Base-by-base conservation (phyloP, 805 yeast species). In the Barnettozyma salicaria region DNA sequence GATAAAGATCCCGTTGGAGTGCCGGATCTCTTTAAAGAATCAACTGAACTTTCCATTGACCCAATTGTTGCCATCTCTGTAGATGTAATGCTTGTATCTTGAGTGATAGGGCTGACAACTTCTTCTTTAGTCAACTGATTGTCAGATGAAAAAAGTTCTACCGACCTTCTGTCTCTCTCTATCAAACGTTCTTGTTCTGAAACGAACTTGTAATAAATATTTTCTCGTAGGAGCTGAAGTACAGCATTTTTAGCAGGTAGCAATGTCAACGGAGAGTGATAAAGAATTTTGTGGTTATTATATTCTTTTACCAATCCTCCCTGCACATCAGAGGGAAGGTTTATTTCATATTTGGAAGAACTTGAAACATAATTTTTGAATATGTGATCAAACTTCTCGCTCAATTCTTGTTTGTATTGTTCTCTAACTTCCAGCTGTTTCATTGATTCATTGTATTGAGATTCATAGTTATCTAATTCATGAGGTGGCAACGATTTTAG, bases 311-410 rank as follows among this genome's bases (percentile, higher is more conserved):
- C 39, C n/a, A 59, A 42, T 14, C 45, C 48, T 12, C 58, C 51
- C 41, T 53, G 59, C 3, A 70, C 56, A 7, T 60, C 58, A 41
- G 60, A 50, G 0, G 77, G 68, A 18, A 75, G 44, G 50, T 74
- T 75, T 41, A 75, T 63, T 50, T 75, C 77, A 27, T 59, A 60
- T 3, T 67, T 65, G 1, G 79, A 60, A 37, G 70, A 63, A 11
- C 58, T 59, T 10, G 45, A 39, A 27, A 75, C 62, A 48, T 64
- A 74, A n/a, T 48, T 53, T 17, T 48, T 42, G 13, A 75, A 52
- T 28, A 75, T 65, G 36, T 48, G 41, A 17, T 52, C 43, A 64
- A 72, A 69, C 42, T 67, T 67, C 24, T 47, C 45, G 1, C 24
- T 28, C 12, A 59, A 28, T 27, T 55, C 49, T 4, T 36, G 36